These are phyloP conservation scores for Penicillium taxi DNA, from an alignment of 495 filamentous ascomycete species.

Conservation along the genomic window DNA sequence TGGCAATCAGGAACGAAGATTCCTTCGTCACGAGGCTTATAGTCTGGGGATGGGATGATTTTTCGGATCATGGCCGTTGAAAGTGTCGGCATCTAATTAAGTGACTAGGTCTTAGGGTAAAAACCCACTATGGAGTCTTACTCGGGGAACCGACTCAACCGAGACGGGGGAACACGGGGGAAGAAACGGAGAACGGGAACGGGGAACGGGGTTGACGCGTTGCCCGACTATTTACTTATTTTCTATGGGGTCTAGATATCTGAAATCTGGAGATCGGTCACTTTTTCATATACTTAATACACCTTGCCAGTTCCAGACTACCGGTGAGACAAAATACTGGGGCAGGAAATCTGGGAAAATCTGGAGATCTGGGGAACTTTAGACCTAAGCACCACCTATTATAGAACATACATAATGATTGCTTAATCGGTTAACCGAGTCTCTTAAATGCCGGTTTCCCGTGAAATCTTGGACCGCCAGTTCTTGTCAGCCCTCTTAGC, in stretches of 20 bases:
- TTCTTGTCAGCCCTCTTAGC: no score
- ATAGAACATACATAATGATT: no score
- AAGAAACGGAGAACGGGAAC: no score
- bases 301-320: conserved; percentile 13
- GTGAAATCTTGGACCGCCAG: no score
- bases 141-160: neutral
- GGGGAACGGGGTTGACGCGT: conserved; percentile 1
- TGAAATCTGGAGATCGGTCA: conserved; percentile 5
- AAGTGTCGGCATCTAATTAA: neutral
- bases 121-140: neutral
- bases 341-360: conserved; percentile 15
- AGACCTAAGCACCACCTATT: no score
- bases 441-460: no score
- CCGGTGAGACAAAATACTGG: conserved; percentile 13
- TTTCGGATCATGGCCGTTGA: neutral
- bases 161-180: no score
- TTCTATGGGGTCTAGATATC: conserved; percentile 9
- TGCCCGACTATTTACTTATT: neutral
- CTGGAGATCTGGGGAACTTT: no score
- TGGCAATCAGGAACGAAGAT: neutral
- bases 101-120: neutral
- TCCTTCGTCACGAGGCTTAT: neutral
- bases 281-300: neutral
- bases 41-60: conserved; percentile 3
- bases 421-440: no score